Conservation (phyloP, 768 basidiomycete species). For the Mycena belliarum region DNA sequence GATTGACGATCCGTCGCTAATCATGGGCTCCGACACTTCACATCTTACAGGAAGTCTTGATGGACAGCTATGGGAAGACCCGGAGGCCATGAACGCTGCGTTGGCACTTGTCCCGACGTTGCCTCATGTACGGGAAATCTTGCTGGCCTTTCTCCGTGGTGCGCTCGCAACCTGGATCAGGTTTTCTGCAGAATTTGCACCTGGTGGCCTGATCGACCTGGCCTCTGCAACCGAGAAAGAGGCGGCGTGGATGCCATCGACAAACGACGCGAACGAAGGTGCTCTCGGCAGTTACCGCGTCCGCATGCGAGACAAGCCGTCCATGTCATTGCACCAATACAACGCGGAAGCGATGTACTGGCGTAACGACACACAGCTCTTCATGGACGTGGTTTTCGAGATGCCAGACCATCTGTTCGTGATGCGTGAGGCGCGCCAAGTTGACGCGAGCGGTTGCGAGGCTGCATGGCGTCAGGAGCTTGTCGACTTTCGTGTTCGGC, state of each 20-base stretch:
- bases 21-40: not conserved
- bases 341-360: conserved; percentile 28
- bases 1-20: not conserved
- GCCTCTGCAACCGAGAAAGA: too few species aligned
- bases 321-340: conserved; percentile 21
- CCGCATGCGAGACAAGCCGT: conserved; percentile 16
- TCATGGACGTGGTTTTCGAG: conserved; percentile 22
- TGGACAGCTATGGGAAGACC: not conserved
- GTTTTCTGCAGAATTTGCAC: too few species aligned
- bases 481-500: not conserved
- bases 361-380: conserved; percentile 26
- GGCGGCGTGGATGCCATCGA: conserved; percentile 29
- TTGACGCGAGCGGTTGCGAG: not conserved
- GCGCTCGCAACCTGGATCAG: conserved; percentile 24
- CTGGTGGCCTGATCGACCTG: too few species aligned
- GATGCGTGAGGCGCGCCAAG: not conserved
- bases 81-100: not conserved
- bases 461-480: not conserved
- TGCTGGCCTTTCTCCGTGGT: conserved; percentile 11
- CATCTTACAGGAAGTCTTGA: not conserved
- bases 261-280: conserved; percentile 35
- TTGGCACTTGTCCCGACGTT: not conserved
- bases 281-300: conserved; percentile 26
- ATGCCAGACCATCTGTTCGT: not conserved
- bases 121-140: conserved; percentile 2